Evolutionary conservation across 345 rosid species (phyloP).

Genomic region (Gossypium anomalum): DNA sequence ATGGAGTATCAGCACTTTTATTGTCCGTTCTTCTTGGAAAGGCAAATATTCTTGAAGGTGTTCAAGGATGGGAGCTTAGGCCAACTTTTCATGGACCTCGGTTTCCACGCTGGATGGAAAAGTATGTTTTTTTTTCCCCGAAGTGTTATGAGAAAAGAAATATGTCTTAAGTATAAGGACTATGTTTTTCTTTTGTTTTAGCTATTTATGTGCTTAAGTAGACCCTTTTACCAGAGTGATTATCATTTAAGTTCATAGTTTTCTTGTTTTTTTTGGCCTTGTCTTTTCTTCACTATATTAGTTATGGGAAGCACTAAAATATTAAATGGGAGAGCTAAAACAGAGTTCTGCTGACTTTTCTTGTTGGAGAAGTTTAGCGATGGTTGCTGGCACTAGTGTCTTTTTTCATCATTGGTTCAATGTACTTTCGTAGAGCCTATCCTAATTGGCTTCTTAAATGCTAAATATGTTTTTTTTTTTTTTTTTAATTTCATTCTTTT

Average conservation of each 20-base stretch:
- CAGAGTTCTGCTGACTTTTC: background rate
- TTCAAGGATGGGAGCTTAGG: constrained; percentile 97
- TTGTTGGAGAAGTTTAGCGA: background rate
- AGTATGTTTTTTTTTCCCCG: constrained; percentile 36
- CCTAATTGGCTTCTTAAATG: background rate
- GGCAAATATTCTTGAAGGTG: constrained; percentile 74
- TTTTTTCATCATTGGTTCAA: background rate
- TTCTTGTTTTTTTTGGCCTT: background rate
- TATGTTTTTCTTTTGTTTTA: background rate
- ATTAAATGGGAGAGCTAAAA: background rate
- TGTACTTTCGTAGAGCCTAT: background rate
- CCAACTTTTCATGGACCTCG: constrained; percentile 89
- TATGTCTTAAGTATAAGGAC: background rate
- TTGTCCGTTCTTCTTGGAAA: constrained; percentile 74
- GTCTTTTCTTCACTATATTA: background rate
- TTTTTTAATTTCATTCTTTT: background rate
- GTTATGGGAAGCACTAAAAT: background rate
- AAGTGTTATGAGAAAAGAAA: background rate
- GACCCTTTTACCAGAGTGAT: background rate
- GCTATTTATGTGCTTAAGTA: background rate
- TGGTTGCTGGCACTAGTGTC: background rate
- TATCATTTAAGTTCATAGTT: background rate
- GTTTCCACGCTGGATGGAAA: constrained; percentile 93
- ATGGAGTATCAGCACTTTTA: constrained; percentile 79
- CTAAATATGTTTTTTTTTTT: background rate